A percentile compares a stretch with the other conserved stretches of the same genome.
These are phyloP conservation scores for Cytospora chrysosperma DNA, from an alignment of 2,329 filamentous ascomycete genomes.

Conservation along the genomic window DNA sequence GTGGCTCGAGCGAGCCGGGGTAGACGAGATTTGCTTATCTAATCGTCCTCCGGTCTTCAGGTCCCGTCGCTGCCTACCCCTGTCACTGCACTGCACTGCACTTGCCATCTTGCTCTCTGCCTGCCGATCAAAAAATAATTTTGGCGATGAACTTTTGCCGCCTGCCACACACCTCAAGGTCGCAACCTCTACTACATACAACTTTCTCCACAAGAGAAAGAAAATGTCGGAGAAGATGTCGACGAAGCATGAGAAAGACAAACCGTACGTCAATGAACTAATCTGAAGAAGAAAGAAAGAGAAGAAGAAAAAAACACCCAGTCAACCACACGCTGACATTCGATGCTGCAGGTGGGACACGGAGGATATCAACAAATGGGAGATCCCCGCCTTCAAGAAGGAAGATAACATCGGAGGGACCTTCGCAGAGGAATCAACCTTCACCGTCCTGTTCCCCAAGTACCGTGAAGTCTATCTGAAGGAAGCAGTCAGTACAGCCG, in stretches of 20 bases:
- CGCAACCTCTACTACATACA: neutral
- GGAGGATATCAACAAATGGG: slow-evolving; percentile 97
- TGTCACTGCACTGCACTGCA: neutral
- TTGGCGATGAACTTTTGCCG: slow-evolving; percentile 3
- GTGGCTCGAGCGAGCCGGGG: slow-evolving; percentile 1
- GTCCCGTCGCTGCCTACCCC: neutral
- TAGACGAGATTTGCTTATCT: slow-evolving; percentile 8
- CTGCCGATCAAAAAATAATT: slow-evolving; percentile 3
- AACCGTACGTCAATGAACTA: slow-evolving; percentile 50
- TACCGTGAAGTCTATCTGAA: slow-evolving; percentile 94
- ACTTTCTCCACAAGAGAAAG: too few species aligned
- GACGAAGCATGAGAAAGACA: slow-evolving; percentile 84
- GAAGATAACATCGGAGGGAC: slow-evolving; percentile 83
- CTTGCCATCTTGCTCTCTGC: neutral
- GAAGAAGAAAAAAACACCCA: too few species aligned
- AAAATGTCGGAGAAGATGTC: slow-evolving; percentile 57
- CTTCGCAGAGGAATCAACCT: slow-evolving; percentile 91
- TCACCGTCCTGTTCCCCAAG: slow-evolving; percentile 85
- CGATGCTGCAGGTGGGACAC: slow-evolving; percentile 67
- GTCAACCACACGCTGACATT: neutral
- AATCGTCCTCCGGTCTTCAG: neutral
- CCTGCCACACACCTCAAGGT: neutral
- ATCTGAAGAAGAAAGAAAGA: neutral
- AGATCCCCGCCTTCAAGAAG: slow-evolving; percentile 81
- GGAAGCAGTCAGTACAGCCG: slow-evolving; percentile 52